phyloP scores from a whole-genome alignment of 805 yeast species.

The Cyberlindnera americana region DNA sequence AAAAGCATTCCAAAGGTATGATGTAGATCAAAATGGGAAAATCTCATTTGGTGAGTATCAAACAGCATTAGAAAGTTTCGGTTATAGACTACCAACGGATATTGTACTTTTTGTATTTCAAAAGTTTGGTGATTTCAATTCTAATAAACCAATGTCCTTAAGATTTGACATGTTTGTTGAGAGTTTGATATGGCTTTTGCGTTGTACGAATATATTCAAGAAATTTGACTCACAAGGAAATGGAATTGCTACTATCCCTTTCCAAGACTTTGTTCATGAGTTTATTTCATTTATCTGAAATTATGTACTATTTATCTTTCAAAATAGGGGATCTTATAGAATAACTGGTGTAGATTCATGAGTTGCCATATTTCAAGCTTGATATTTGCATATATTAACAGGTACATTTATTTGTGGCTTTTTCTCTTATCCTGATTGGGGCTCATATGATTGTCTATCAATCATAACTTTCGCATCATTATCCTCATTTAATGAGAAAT shows the following conservation, averaged over 20 bases:
- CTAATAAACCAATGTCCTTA: conserved; percentile 37
- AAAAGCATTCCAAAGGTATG: conserved; percentile 58
- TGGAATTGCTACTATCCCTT: conserved; percentile 65
- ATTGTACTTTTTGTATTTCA: conserved; percentile 56
- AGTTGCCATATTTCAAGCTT: too few species aligned
- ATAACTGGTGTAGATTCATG: too few species aligned
- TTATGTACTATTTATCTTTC: too few species aligned
- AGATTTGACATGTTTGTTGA: conserved; percentile 83
- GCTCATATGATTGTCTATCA: too few species aligned
- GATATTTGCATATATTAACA: too few species aligned
- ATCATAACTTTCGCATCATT: too few species aligned
- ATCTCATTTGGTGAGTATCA: conserved; percentile 66
- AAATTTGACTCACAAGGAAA: conserved; percentile 71
- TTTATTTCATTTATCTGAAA: conserved; percentile 30
- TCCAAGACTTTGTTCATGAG: conserved; percentile 62
- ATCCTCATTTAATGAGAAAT: too few species aligned
- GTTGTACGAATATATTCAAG: conserved; percentile 75
- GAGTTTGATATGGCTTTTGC: conserved; percentile 68
- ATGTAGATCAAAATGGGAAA: conserved; percentile 52
- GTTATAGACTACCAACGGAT: conserved; percentile 56
- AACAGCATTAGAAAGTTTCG: conserved; percentile 58
- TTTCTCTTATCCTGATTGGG: too few species aligned
- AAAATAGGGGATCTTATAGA: too few species aligned
- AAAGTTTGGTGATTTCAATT: conserved; percentile 43
- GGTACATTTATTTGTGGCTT: too few species aligned